Conservation (phyloP, 371 early-diverging fungal species). For the Lichtheimia ramosa region DNA sequence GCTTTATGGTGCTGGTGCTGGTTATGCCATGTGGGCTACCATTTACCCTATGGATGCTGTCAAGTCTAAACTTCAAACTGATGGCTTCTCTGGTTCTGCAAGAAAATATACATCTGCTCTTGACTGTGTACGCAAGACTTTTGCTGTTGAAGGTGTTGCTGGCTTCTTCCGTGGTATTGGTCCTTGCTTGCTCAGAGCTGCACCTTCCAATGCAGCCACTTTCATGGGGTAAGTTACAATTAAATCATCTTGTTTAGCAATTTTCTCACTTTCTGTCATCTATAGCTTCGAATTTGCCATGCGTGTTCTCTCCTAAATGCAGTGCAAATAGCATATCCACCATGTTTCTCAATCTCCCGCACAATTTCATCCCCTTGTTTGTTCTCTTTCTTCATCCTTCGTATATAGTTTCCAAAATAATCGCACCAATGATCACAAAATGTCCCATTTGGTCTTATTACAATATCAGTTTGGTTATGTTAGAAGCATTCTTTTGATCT, state of each 20-base stretch:
- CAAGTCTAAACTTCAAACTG: conserved; percentile 81
- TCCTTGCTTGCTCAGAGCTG: conserved; percentile 86
- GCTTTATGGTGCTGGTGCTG: conserved; percentile 73
- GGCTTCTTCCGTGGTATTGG: conserved; percentile 87
- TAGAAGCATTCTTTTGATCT: neutral
- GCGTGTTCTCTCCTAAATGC: conserved; percentile 32
- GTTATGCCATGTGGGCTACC: conserved; percentile 81
- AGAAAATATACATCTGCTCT: conserved; percentile 61
- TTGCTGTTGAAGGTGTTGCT: conserved; percentile 64
- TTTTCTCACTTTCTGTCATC: neutral
- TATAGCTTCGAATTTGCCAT: conserved; percentile 51
- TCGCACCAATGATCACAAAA: neutral
- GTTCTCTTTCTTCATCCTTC: neutral
- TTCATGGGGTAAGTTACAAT: conserved; percentile 59
- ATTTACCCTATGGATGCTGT: conserved; percentile 80
- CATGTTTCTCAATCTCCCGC: neutral
- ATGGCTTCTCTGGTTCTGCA: conserved; percentile 58
- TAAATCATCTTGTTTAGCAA: neutral
- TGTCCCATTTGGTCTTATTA: neutral
- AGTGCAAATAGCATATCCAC: neutral
- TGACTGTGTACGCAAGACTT: conserved; percentile 69
- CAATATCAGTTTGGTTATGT: neutral
- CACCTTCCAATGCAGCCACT: conserved; percentile 86
- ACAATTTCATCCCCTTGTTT: neutral
- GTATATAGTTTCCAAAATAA: neutral